Evolutionary conservation across 345 rosid genomes (phyloP).

Genomic region (Cardamine occulta): DNA sequence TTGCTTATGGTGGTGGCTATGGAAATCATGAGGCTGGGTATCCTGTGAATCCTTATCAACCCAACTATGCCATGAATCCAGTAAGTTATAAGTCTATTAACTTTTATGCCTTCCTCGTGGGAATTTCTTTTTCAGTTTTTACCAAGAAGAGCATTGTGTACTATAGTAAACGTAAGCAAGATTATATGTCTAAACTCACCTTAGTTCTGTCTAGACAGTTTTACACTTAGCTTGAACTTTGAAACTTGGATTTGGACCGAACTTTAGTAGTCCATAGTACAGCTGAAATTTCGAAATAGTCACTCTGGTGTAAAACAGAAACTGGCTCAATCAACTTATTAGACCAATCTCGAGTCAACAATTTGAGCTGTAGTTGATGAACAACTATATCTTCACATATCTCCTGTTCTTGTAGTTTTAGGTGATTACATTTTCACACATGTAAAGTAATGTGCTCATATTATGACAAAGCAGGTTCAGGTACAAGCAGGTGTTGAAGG

Average conservation of each 20-base stretch:
- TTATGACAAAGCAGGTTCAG: conserved; percentile 45
- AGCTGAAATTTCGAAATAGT: conserved; percentile 16
- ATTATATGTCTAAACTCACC: conserved; percentile 1
- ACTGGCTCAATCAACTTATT: neutral
- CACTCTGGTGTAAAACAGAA: conserved; percentile 14
- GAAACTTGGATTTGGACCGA: conserved; percentile 15
- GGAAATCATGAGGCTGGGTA: conserved; percentile 73
- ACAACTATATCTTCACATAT: neutral
- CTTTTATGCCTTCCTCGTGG: neutral
- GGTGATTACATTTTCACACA: conserved; percentile 3
- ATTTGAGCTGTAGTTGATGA: conserved; percentile 15
- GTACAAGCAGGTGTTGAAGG: conserved; percentile 64
- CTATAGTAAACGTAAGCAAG: neutral
- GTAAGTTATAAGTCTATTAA: conserved; percentile 54
- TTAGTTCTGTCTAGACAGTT: conserved; percentile 10
- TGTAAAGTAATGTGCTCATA: conserved; percentile 9
- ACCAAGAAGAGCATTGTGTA: neutral
- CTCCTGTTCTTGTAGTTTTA: conserved; percentile 13
- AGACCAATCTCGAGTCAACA: conserved; percentile 5
- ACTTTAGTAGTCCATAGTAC: conserved; percentile 18
- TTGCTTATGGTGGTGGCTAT: conserved; percentile 61
- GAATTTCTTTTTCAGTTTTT: neutral
- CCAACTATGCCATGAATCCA: conserved; percentile 73
- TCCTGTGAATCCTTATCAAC: conserved; percentile 65
- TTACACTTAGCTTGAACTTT: neutral